These are phyloP conservation scores for Phytophthora idaei DNA, from an alignment of 352 stramenopile species.

Conservation along the genomic window DNA sequence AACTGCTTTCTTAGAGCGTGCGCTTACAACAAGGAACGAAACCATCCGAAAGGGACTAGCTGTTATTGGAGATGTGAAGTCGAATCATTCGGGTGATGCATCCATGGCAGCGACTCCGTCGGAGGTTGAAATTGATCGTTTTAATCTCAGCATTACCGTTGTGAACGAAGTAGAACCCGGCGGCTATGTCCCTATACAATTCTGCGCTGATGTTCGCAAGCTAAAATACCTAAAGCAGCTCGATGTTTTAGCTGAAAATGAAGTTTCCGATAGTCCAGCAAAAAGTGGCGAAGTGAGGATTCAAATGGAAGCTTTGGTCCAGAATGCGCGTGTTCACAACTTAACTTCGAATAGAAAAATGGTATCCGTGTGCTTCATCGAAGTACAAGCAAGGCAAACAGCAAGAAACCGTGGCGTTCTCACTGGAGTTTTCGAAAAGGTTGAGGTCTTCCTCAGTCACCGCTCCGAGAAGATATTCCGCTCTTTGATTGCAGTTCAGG, in stretches of 20 bases:
- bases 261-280: not conserved
- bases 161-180: constrained; percentile 29
- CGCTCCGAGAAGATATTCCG: constrained; percentile 28
- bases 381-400: constrained; percentile 24
- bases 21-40: constrained; percentile 44
- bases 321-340: constrained; percentile 22
- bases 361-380: constrained; percentile 19
- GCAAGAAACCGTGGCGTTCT: constrained; percentile 18
- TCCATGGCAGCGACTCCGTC: constrained; percentile 1
- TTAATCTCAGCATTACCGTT: constrained; percentile 22
- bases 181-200: constrained; percentile 22
- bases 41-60: constrained; percentile 32
- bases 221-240: constrained; percentile 12
- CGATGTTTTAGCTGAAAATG: not conserved
- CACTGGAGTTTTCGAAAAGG: constrained; percentile 19
- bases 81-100: not conserved
- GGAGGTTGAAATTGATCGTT: constrained; percentile 28
- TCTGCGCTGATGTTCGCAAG: constrained; percentile 20
- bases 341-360: constrained; percentile 19
- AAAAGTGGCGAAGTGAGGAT: constrained; percentile 8
- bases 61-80: not conserved
- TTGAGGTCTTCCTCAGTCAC: constrained; percentile 27
- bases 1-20: constrained; percentile 50
- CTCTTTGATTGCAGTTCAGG: constrained; percentile 17
- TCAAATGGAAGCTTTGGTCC: constrained; percentile 20